phyloP scores from a whole-genome alignment of 495 filamentous ascomycete genomes.

The Tricharina praecox region DNA sequence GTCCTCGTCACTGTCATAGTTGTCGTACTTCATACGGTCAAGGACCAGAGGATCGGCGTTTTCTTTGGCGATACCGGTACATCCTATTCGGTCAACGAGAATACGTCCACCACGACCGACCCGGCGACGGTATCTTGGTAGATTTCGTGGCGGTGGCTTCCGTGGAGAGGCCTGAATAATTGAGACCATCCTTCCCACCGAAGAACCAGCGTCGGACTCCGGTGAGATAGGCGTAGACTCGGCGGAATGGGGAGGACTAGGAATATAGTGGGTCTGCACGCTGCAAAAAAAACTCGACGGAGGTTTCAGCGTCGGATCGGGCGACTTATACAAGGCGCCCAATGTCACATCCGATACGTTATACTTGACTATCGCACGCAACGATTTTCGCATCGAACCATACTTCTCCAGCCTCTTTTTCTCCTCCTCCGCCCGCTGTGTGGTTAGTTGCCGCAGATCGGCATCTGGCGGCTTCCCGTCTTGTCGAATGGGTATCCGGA shows the following conservation, averaged over 20 bases:
- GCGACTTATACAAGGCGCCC: slow-evolving; percentile 13
- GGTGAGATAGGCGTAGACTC: slow-evolving; percentile 31
- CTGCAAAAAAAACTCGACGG: slow-evolving; percentile 53
- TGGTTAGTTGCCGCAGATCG: slow-evolving; percentile 60
- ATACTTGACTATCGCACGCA: slow-evolving; percentile 18
- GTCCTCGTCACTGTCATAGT: slow-evolving; percentile 52
- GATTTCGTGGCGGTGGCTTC: slow-evolving; percentile 23
- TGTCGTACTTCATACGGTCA: slow-evolving; percentile 73
- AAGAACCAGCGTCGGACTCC: slow-evolving; percentile 22
- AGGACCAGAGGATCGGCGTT: slow-evolving; percentile 37
- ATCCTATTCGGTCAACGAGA: slow-evolving; percentile 59
- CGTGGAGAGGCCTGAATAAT: slow-evolving; percentile 21
- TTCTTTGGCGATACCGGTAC: slow-evolving; percentile 35
- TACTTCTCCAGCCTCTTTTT: slow-evolving; percentile 48
- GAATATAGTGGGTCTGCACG: slow-evolving; percentile 65
- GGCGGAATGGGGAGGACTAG: slow-evolving; percentile 70
- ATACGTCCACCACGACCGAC: slow-evolving; percentile 63
- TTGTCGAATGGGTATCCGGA: slow-evolving; percentile 48
- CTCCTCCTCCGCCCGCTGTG: slow-evolving; percentile 65
- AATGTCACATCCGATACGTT: slow-evolving; percentile 55
- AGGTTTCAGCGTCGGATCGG: slow-evolving; percentile 17
- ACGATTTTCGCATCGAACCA: slow-evolving; percentile 14
- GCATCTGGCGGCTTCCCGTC: slow-evolving; percentile 52
- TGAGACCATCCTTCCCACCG: no score
- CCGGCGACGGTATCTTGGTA: slow-evolving; percentile 48